phyloP scores from a whole-genome alignment of 768 basidiomycete genomes.

The Lactifluus subvellereus region DNA sequence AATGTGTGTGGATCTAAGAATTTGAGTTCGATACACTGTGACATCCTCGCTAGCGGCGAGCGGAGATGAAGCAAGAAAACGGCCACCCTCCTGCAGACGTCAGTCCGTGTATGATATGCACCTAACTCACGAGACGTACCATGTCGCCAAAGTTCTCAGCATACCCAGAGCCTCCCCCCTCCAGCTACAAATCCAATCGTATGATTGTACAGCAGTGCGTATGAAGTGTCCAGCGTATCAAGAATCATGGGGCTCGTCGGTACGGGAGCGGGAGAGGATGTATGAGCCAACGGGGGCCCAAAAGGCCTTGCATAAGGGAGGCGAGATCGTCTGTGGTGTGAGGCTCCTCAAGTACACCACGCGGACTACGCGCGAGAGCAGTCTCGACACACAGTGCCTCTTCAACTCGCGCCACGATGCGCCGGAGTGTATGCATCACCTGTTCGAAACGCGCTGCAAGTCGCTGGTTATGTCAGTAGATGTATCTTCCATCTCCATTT shows the following conservation, averaged over 20 bases:
- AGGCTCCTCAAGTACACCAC: conserved; percentile 16
- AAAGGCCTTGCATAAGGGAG: conserved; percentile 12
- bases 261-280: background rate
- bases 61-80: conserved; percentile 19
- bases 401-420: conserved; percentile 13
- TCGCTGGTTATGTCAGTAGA: background rate
- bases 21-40: conserved; percentile 19
- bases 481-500: background rate
- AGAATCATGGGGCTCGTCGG: conserved; percentile 2
- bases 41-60: conserved; percentile 16
- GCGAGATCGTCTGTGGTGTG: conserved; percentile 1
- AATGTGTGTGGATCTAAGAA: conserved; percentile 7
- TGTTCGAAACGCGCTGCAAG: conserved; percentile 3
- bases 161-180: background rate
- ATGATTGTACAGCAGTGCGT: background rate
- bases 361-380: background rate
- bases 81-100: conserved; percentile 12
- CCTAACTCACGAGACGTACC: background rate
- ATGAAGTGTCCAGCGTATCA: background rate
- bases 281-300: background rate
- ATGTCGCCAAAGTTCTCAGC: background rate
- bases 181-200: conserved; percentile 3
- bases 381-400: conserved; percentile 1
- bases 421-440: conserved; percentile 7
- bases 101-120: conserved; percentile 1